Base-by-base conservation (phyloP, 176 grass and related monocot genomes). In the Oryza officinalis region DNA sequence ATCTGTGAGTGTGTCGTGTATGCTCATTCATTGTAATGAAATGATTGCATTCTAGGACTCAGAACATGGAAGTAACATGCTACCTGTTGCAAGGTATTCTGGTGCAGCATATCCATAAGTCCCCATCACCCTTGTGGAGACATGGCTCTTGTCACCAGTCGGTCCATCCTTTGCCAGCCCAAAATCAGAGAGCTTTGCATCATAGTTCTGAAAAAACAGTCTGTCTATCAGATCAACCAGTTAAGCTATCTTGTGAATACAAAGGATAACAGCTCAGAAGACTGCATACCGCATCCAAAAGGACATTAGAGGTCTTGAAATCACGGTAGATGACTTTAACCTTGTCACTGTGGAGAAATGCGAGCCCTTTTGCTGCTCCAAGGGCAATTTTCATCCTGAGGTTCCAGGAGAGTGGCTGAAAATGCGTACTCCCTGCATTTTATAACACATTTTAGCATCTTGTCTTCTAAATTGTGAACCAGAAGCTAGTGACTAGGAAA, bases 271-370 rank as follows among this genome's bases (percentile, higher is more conserved):
- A 81, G 33, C 6, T 20, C 2, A 61, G 6, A 18, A 66, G 12
- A 47, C 35, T 43, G 18, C 80, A 67, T 88, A 97, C 94, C 49
- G 45, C 83, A 59, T 97, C 94, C 10, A 97, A 75, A 57, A 97
- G 94, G 63, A 97, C 63, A 76, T 97, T 97, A 10, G 94, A 97
- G 75, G 94, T 89, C 83, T 97, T 97, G 87, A 97, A 94, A 85
- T 97, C 94, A 8, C 94, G 91, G 46, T 94, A 97, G 70, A 97
- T 97, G 65, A 97, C 91, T 81, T 78, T 91, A 37, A 87, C 91
- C n/a, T 86, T 23, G 28, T 94, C 94, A 6, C 94, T 97, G 67
- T 97, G 94, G 50, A 97, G 89, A 84, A 88, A 97, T 4, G 94
- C 91, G 27, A 97, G 89, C 52, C 89, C 94, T 90, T 91, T 92